Evolutionary conservation across 2,329 filamentous ascomycete species (phyloP).

Genomic region (Fusarium sp.): DNA sequence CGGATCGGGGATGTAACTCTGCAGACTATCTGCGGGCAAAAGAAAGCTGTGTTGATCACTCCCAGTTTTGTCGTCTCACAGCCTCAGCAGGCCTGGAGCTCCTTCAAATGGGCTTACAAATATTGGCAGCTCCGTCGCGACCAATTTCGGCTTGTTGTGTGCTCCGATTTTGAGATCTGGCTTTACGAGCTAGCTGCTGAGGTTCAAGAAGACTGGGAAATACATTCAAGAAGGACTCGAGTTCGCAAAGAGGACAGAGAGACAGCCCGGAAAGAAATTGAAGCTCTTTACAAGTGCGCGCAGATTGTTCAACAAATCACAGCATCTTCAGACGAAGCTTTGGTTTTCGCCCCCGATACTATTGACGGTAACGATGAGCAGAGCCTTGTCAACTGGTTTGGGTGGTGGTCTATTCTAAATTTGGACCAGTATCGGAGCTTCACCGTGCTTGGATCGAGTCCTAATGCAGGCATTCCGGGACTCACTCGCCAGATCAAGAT

Average conservation of each 20-base stretch:
- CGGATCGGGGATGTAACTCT: slow-evolving; percentile 45
- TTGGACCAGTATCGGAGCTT: slow-evolving; percentile 67
- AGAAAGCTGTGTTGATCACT: slow-evolving; percentile 54
- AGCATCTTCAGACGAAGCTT: slow-evolving; percentile 38
- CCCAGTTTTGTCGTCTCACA: slow-evolving; percentile 58
- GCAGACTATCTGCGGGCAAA: slow-evolving; percentile 49
- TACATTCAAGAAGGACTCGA: not conserved
- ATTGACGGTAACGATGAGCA: slow-evolving; percentile 72
- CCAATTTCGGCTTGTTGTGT: slow-evolving; percentile 48
- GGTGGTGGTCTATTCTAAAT: slow-evolving; percentile 65
- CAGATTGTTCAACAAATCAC: slow-evolving; percentile 37
- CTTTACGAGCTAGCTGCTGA: slow-evolving; percentile 46
- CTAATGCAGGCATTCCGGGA: slow-evolving; percentile 26
- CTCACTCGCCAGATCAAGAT: slow-evolving; percentile 43
- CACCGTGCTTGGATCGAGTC: slow-evolving; percentile 64
- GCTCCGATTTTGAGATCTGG: slow-evolving; percentile 48
- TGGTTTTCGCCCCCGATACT: slow-evolving; percentile 60
- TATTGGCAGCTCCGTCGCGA: slow-evolving; percentile 28
- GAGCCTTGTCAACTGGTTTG: slow-evolving; percentile 73
- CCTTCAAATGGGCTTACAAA: slow-evolving; percentile 54
- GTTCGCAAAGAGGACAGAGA: not conserved
- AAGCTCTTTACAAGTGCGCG: slow-evolving; percentile 44
- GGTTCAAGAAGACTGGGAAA: slow-evolving; percentile 17
- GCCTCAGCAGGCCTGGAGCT: slow-evolving; percentile 50
- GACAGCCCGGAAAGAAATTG: slow-evolving; percentile 13